These are phyloP conservation scores for Pythium dissotocum DNA, from an alignment of 352 stramenopile genomes.

Conservation along the genomic window DNA sequence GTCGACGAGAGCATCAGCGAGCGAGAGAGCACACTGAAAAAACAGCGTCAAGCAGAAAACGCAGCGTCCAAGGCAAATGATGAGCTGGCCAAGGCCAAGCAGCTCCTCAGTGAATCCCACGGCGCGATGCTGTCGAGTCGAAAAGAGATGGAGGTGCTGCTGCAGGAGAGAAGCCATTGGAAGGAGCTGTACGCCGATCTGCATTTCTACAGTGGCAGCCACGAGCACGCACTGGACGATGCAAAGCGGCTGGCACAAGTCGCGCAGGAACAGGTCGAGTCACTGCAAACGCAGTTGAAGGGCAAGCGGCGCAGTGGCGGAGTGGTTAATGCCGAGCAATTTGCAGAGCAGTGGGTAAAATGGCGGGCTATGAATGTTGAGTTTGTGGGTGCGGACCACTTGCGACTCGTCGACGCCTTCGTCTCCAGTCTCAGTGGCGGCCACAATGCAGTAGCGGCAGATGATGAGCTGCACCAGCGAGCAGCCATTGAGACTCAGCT, in stretches of 20 bases:
- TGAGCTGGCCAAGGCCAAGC: slow-evolving; percentile 44
- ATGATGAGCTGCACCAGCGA: neutral
- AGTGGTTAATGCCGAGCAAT: neutral
- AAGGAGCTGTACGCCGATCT: slow-evolving; percentile 44
- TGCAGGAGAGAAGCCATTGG: slow-evolving; percentile 40
- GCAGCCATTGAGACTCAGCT: slow-evolving; percentile 37
- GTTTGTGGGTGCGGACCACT: neutral
- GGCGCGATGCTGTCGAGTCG: slow-evolving; percentile 39
- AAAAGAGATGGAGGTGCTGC: slow-evolving; percentile 31
- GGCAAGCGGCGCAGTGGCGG: neutral
- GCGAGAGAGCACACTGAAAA: slow-evolving; percentile 32
- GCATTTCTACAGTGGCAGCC: slow-evolving; percentile 38
- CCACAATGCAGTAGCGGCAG: neutral
- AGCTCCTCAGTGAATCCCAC: slow-evolving; percentile 54
- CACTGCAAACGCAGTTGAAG: slow-evolving; percentile 5
- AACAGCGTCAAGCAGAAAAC: slow-evolving; percentile 38
- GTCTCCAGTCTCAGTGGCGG: neutral
- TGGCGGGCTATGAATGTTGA: neutral
- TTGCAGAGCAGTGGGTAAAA: slow-evolving; percentile 3
- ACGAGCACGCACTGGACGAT: slow-evolving; percentile 38
- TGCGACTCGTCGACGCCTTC: slow-evolving; percentile 9
- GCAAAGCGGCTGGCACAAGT: slow-evolving; percentile 34
- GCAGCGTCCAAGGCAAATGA: slow-evolving; percentile 30
- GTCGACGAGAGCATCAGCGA: slow-evolving; percentile 38
- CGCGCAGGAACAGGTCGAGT: slow-evolving; percentile 29